Conservation (phyloP, 129 eudicot species). For the Helichrysum umbraculigerum region DNA sequence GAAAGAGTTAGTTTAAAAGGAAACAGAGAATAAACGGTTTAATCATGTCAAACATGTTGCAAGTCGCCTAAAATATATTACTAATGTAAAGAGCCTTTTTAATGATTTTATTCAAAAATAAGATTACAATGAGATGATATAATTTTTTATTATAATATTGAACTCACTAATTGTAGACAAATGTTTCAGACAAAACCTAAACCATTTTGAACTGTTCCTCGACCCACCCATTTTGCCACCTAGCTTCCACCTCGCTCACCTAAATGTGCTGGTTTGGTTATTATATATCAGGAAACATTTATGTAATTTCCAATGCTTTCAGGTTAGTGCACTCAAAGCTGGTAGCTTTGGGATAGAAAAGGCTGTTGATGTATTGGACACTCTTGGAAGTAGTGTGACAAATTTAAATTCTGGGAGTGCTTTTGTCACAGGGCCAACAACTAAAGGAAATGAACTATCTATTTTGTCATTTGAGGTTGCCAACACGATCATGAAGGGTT, state of each 20-base stretch:
- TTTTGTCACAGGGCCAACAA: slow-evolving; percentile 58
- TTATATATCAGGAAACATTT: neutral
- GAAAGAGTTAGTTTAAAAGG: neutral
- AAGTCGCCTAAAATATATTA: neutral
- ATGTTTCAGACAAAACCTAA: neutral
- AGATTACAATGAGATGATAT: neutral
- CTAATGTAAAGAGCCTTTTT: neutral
- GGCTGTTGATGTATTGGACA: slow-evolving; percentile 75
- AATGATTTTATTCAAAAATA: neutral
- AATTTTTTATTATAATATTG: neutral
- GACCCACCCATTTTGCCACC: slow-evolving; percentile 5
- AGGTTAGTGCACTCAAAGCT: slow-evolving; percentile 66
- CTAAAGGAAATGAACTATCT: slow-evolving; percentile 64
- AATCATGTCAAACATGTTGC: neutral
- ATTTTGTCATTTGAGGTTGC: slow-evolving; percentile 97
- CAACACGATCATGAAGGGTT: slow-evolving; percentile 85
- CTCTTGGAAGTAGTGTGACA: slow-evolving; percentile 81
- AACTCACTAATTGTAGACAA: neutral
- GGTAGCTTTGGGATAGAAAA: slow-evolving; percentile 68
- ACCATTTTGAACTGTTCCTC: neutral
- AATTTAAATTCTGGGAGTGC: slow-evolving; percentile 61
- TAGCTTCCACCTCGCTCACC: neutral
- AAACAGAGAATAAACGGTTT: neutral
- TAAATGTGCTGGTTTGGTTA: slow-evolving; percentile 6
- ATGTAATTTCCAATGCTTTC: slow-evolving; percentile 19